Evolutionary conservation across 163 green algal species (phyloP), one percentile per base, ranked within the genome.

Genomic region (Scenedesmus sp.): DNA sequence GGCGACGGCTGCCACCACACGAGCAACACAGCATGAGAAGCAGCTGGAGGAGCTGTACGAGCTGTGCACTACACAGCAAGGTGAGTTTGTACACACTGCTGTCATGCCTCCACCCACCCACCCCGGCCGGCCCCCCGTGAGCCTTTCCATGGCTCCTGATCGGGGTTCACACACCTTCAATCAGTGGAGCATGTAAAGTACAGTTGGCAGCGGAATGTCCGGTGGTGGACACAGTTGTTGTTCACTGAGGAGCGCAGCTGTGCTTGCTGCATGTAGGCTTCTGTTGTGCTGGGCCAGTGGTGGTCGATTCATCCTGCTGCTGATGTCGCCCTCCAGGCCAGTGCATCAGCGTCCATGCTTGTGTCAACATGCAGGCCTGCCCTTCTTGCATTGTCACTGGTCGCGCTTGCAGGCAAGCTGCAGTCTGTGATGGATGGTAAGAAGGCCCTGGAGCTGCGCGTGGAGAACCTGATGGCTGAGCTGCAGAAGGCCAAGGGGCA

Each of bases 31-130:
- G 86, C 86, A 92, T 44, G 68, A 93, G 91, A 83, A 73, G 56
- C 85, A 91, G 81, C 90, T 89, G 30, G 56, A 88, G 72, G 91
- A 89, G 86, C 53, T 92, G 86, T 90, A 90, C 26, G 91, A 89
- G 44, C 88, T 92, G n/a, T 92, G 88, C 88, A 88, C 44, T 20
- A 84, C 81, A 51, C 88, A 86, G 40, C 88, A 92, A 42, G 88
- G 88, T 92, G n/a, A 73, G 88, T 15, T 5, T 20, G 24, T 33
- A 35, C 16, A 12, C 13, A n/a, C 7, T 12, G n/a, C 2, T 81
- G 72, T 51, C n/a, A n/a, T n/a, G n/a, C n/a, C n/a, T n/a, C n/a
- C n/a, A n/a, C n/a, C n/a, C n/a, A n/a, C n/a, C n/a, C n/a, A n/a
- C n/a, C n/a, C n/a, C n/a, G n/a, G n/a, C n/a, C n/a, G n/a, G 49